Evolutionary conservation across 768 basidiomycete genomes (phyloP), one percentile per base, ranked within the genome.

Genomic region (Rhodocollybia butyracea): DNA sequence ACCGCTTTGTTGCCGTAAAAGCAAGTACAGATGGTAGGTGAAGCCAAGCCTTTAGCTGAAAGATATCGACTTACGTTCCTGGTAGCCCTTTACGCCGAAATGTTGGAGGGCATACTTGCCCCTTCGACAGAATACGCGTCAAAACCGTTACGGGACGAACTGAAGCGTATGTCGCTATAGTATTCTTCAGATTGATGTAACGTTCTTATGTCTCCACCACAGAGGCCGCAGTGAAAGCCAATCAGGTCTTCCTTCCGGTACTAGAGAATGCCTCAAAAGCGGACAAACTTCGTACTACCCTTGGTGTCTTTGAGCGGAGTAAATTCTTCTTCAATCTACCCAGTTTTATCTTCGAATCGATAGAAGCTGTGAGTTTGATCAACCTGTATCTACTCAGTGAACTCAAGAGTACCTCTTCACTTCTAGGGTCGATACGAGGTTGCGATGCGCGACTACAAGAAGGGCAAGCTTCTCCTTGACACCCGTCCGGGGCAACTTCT

Each of bases 241-340:
- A 98, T 60, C 92, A 95, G 63, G 92, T 98, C 4, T 98, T 97
- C 69, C 80, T 98, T 2, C 97, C 97, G 1, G 91, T 98, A 27
- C 78, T 99, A 39, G 96, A 98, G 67, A 98, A 98, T 59, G 85
- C 94, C 3, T 86, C 91, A 30, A 98, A 98, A 66, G 94, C 96
- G 13, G 86, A 93, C 64, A 92, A 94, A 68, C 75, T 99, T 3
- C 86, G 91, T 34, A 91, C 89, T 0, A 98, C 97, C 0, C 82
- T 98, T 5, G 89, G 92, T 31, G 92, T 98, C 19, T 98, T 99
- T 60, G 96, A 98, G 62, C 82, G 94, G 40, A 95, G 92, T 48
- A 96, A 95, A 64, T 99, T 98, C 79, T 92, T 98, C 70, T 98
- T 98, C 80, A 98, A 96, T 64, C 80, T 99, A n/a, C 96, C 97